phyloP scores from a whole-genome alignment of 331 rosid genomes.

The Pyracantha coccinea region DNA sequence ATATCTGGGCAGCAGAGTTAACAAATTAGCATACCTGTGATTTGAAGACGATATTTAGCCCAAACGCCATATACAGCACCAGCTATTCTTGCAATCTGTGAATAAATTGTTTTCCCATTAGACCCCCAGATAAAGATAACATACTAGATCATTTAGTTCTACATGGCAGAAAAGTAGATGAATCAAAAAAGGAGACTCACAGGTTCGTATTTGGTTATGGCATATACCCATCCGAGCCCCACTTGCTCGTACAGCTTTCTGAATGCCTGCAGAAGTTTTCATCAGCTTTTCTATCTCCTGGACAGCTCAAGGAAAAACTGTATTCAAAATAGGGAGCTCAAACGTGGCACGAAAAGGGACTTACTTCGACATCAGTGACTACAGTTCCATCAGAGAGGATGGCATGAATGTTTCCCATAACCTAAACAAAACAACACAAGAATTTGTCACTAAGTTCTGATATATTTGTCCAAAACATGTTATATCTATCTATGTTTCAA shows the following conservation, averaged over 20 bases:
- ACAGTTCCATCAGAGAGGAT: slow-evolving; percentile 84
- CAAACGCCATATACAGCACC: slow-evolving; percentile 61
- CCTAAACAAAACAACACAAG: slow-evolving; percentile 35
- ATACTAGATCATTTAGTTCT: not conserved
- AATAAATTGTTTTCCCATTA: slow-evolving; percentile 7
- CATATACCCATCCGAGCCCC: slow-evolving; percentile 94
- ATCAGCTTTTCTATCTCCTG: slow-evolving; percentile 6
- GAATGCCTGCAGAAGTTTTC: slow-evolving; percentile 55
- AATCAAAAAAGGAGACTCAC: slow-evolving; percentile 30
- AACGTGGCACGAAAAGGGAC: slow-evolving; percentile 16
- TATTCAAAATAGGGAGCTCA: not conserved
- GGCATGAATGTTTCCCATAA: slow-evolving; percentile 93
- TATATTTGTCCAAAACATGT: not conserved
- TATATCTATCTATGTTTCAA: not conserved
- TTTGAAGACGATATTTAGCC: slow-evolving; percentile 88
- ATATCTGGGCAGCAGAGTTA: not conserved
- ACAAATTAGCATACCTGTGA: slow-evolving; percentile 49
- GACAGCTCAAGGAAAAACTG: not conserved
- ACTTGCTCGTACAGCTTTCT: slow-evolving; percentile 73
- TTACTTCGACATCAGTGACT: slow-evolving; percentile 81
- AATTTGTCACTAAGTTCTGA: slow-evolving; percentile 6
- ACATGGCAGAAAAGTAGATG: not conserved
- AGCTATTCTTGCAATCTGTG: slow-evolving; percentile 55
- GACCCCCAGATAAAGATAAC: not conserved
- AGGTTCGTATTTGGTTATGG: slow-evolving; percentile 75